Conservation (phyloP, 192 early-diverging fungal species). For the Podila minutissima region DNA sequence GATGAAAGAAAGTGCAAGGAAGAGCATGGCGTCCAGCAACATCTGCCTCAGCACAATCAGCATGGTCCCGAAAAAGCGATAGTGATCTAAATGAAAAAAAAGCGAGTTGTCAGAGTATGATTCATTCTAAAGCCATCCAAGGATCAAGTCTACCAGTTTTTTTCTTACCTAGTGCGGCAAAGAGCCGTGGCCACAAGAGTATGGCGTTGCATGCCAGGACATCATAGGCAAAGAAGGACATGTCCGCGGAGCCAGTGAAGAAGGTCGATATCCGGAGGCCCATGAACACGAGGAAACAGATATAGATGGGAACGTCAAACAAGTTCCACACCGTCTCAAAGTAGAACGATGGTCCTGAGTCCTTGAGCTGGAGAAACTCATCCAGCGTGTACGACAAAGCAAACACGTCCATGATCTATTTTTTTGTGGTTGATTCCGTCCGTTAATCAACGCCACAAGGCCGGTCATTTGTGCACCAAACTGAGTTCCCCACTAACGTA, state of each 20-base stretch:
- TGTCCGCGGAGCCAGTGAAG: constrained; percentile 21
- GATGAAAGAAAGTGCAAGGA: constrained; percentile 47
- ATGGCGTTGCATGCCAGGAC: constrained; percentile 53
- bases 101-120: background rate
- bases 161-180: constrained; percentile 44
- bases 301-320: constrained; percentile 53
- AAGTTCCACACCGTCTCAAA: constrained; percentile 58
- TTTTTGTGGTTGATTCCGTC: no score
- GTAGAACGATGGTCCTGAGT: constrained; percentile 52
- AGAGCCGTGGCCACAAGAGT: constrained; percentile 54
- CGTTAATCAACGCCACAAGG: background rate
- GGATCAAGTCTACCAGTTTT: no score
- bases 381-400: constrained; percentile 41
- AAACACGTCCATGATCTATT: constrained; percentile 50
- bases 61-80: constrained; percentile 56
- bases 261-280: constrained; percentile 32
- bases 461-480: no score
- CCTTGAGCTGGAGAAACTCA: constrained; percentile 47
- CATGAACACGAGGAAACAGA: constrained; percentile 49
- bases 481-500: background rate
- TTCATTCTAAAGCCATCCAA: background rate
- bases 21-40: constrained; percentile 52
- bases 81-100: constrained; percentile 32
- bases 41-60: constrained; percentile 54
- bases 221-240: constrained; percentile 46